phyloP scores from a whole-genome alignment of 2,329 filamentous ascomycete species.

The Macrophomina pseudophaseolina region DNA sequence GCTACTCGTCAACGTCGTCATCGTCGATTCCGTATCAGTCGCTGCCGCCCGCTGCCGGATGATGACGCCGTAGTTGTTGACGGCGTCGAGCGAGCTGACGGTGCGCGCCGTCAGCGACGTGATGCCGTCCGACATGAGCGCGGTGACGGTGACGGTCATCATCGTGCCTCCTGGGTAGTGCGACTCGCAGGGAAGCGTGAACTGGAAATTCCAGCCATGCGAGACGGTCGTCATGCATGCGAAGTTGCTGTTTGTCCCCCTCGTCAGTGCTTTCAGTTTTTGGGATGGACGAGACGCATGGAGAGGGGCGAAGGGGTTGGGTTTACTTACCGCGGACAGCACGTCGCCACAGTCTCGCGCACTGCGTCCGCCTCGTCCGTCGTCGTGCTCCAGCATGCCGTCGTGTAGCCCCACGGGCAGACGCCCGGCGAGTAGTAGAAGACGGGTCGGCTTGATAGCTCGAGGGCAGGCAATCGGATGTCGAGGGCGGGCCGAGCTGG shows the following conservation, averaged over 20 bases:
- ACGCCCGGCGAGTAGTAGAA: too few relatives aligned
- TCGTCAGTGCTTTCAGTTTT: background rate
- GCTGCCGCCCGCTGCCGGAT: background rate
- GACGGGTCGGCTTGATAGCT: too few relatives aligned
- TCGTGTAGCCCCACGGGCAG: too few relatives aligned
- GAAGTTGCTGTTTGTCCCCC: background rate
- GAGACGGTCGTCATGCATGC: slow-evolving; percentile 1
- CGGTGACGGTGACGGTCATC: too few relatives aligned
- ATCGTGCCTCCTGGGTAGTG: background rate
- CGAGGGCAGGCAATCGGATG: too few relatives aligned
- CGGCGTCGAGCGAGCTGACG: slow-evolving; percentile 1
- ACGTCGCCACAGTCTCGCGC: too few relatives aligned
- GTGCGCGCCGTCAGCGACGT: background rate
- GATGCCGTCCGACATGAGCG: background rate
- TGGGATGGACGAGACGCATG: background rate
- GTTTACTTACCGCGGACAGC: background rate
- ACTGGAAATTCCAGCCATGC: background rate
- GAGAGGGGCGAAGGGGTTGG: background rate
- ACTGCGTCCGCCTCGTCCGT: too few relatives aligned
- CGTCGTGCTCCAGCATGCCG: too few relatives aligned
- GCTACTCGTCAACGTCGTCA: too few relatives aligned
- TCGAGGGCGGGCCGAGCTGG: too few relatives aligned
- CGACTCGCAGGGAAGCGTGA: background rate
- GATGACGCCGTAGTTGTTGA: slow-evolving; percentile 7
- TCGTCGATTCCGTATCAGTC: too few relatives aligned